Evolutionary conservation across 169 alveolate genomes (phyloP), one percentile per base, ranked within the genome.

Genomic region (Perkinsus chesapeaki): DNA sequence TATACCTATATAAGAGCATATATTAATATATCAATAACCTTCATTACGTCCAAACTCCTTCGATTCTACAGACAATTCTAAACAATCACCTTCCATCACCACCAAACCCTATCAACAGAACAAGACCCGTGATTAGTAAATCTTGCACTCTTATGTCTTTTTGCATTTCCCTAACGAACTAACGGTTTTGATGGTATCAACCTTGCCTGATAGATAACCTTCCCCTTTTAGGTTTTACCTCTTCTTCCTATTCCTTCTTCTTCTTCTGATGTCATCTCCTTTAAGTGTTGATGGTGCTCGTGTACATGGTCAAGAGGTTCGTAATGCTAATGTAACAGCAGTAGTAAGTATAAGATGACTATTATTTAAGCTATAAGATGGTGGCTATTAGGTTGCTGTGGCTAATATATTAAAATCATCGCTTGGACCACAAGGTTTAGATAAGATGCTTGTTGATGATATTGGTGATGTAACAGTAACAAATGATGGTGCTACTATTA

Each of bases 401-500:
- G 99, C 99, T 39, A 99, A 99, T 95, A 98, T 99, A 43, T 97
- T 99, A 92, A 98, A 98, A 95, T 97, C 99, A 39, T 98, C 99
- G 31, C 97, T 99, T 93, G 99, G 99, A 39, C 99, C 99, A 16
- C 99, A 99, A 92, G 99, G 99, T 37, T 96, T 99, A 60, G 99
- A 99, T 95, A 99, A 99, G 96, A 99, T 99, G 99, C 96, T 99
- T 39, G 99, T 99, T 91, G 99, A 99, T 93, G 99, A 98, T 92
- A 97, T 99, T 36, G 99, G 99, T n/a, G 99, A 99, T 94, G 99
- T 99, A 39, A 97, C 98, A 48, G 98, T 99, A 48, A 98, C 99
- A 39, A 99, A 99, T 95, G 99, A 99, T 94, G 99, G 99, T 20
- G 99, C 99, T 34, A 99, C 99, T 38, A 99, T 99, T 92, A 95